Percentiles rank a stretch among this genome's conserved stretches.
phyloP scores from a whole-genome alignment of 2,329 filamentous ascomycete species.

The Stromatinia cepivora region DNA sequence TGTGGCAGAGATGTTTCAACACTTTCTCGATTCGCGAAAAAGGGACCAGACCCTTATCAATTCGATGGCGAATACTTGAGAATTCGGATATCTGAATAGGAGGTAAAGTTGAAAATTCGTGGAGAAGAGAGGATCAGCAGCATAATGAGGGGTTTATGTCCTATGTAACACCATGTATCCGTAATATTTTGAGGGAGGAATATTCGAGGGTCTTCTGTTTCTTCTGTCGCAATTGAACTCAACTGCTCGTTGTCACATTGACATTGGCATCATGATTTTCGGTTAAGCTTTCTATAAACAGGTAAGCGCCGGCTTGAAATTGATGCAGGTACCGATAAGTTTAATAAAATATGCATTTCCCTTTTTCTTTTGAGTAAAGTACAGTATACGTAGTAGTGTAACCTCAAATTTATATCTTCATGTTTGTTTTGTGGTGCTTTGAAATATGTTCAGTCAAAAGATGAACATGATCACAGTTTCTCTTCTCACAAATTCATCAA shows the following conservation, averaged over 20 bases:
- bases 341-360: conserved; percentile 21
- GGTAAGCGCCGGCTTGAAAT: conserved; percentile 18
- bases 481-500: not conserved
- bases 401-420: conserved; percentile 1
- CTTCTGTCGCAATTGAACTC: conserved; percentile 5
- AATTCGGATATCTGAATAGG: conserved; percentile 13
- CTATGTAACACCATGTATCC: conserved; percentile 19
- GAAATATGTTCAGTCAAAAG: not conserved
- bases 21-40: conserved; percentile 22
- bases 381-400: not conserved
- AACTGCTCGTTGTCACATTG: conserved; percentile 21
- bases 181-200: conserved; percentile 4
- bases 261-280: conserved; percentile 17
- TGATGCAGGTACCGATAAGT: conserved; percentile 24
- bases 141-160: conserved; percentile 19
- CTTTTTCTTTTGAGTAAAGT: not conserved
- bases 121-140: conserved; percentile 13
- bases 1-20: conserved; percentile 22
- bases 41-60: conserved; percentile 23
- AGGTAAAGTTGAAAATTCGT: conserved; percentile 10
- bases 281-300: conserved; percentile 20
- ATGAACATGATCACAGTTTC: too few relatives aligned
- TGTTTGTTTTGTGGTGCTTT: not conserved
- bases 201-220: conserved; percentile 9
- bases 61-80: conserved; percentile 17